Percentiles rank a stretch among this genome's conserved stretches.
Evolutionary conservation across 192 early-diverging fungal genomes (phyloP).

Genomic region (Coemansia sp.): DNA sequence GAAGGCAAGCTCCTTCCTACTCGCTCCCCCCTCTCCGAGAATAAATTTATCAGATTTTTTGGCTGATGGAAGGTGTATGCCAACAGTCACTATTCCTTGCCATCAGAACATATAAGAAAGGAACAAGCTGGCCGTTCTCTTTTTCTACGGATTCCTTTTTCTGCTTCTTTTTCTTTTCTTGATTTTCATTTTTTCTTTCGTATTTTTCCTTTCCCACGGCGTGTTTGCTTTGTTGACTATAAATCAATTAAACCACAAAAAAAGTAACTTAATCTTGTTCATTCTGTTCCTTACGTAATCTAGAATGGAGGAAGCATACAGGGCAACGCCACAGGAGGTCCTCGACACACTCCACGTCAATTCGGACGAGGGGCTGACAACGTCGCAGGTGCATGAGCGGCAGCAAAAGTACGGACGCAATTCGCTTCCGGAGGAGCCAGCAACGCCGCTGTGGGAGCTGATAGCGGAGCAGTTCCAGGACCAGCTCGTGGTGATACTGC

Average conservation of each 20-base stretch:
- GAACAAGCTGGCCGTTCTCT: not conserved
- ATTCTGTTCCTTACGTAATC: not conserved
- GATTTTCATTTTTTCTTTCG: constrained; percentile 1
- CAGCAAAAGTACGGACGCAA: constrained; percentile 75
- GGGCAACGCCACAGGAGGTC: constrained; percentile 64
- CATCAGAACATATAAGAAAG: too few species aligned
- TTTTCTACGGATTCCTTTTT: not conserved
- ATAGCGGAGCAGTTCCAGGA: constrained; percentile 98
- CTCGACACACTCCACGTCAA: constrained; percentile 69
- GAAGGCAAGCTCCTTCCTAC: too few species aligned
- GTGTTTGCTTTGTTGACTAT: not conserved
- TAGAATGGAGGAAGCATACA: constrained; percentile 68
- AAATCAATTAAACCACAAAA: not conserved
- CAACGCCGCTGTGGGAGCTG: constrained; percentile 89
- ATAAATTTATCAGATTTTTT: too few species aligned
- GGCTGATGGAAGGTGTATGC: too few species aligned
- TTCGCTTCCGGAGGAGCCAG: constrained; percentile 87
- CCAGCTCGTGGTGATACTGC: constrained; percentile 95
- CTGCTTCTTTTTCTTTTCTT: not conserved
- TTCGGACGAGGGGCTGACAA: constrained; percentile 63
- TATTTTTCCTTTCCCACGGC: not conserved
- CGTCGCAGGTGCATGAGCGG: constrained; percentile 62
- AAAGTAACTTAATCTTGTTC: constrained; percentile 7
- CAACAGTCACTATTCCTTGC: too few species aligned
- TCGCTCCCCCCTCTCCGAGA: too few species aligned